These are phyloP conservation scores for Chaetoceros muelleri DNA, from an alignment of 108 stramenopile genomes.

Conservation along the genomic window DNA sequence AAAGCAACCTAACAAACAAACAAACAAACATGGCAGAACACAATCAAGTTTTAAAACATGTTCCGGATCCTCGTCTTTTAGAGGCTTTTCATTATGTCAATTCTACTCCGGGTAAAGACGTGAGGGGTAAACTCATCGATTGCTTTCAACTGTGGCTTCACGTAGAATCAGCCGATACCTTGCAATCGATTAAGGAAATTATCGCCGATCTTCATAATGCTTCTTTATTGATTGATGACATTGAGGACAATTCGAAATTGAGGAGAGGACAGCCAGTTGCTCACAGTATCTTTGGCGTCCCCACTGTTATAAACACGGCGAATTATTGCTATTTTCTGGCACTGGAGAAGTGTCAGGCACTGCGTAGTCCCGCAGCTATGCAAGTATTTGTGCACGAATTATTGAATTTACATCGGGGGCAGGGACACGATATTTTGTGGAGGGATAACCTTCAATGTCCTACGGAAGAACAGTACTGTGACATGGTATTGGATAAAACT, in stretches of 20 bases:
- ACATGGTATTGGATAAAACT: conserved; percentile 90
- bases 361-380: conserved; percentile 60
- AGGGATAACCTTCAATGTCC: conserved; percentile 61
- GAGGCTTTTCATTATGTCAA: conserved; percentile 78
- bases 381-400: conserved; percentile 79
- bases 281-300: conserved; percentile 87
- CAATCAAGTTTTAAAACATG: too few relatives aligned
- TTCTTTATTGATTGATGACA: conserved; percentile 90
- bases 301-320: conserved; percentile 88
- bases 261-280: conserved; percentile 88
- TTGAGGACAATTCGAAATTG: conserved; percentile 91
- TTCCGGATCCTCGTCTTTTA: conserved; percentile 25
- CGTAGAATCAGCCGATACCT: conserved; percentile 26
- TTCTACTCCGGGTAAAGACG: conserved; percentile 71
- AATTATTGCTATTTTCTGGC: conserved; percentile 96
- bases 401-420: conserved; percentile 89
- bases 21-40: too few relatives aligned
- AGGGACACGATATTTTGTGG: conserved; percentile 90
- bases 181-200: conserved; percentile 52
- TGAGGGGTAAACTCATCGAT: conserved; percentile 66
- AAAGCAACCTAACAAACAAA: too few relatives aligned
- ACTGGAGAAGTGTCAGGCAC: conserved; percentile 61
- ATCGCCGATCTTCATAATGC: conserved; percentile 92
- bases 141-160: conserved; percentile 76
- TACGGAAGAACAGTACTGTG: conserved; percentile 70